These are phyloP conservation scores for Aspergillus coremiiformis DNA, from an alignment of 495 filamentous ascomycete species.

Conservation along the genomic window DNA sequence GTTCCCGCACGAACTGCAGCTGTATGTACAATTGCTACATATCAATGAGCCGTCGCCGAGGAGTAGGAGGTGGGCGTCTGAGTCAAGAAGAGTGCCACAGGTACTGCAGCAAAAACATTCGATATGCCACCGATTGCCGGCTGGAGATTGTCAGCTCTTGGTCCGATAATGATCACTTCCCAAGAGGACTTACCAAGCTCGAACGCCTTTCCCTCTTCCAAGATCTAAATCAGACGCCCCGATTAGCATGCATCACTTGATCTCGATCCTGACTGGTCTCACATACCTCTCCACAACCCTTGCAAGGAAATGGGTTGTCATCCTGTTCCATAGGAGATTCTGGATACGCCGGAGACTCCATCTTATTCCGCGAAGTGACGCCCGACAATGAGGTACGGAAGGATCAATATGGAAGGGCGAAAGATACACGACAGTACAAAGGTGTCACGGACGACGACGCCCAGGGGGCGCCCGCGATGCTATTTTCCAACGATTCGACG, in stretches of 20 bases:
- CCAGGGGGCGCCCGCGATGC: slow-evolving; percentile 9
- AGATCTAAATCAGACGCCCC: slow-evolving; percentile 50
- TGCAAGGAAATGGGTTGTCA: slow-evolving; percentile 84
- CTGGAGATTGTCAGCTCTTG: slow-evolving; percentile 37
- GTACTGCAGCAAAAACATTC: slow-evolving; percentile 99
- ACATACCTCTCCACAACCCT: slow-evolving; percentile 91
- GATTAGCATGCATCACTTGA: slow-evolving; percentile 9
- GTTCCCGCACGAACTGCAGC: slow-evolving; percentile 91
- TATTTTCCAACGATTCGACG: slow-evolving; percentile 6
- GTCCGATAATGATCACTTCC: not conserved
- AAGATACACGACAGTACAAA: not conserved
- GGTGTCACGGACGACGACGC: not conserved
- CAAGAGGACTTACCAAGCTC: slow-evolving; percentile 70
- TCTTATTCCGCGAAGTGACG: slow-evolving; percentile 12
- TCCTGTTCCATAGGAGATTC: slow-evolving; percentile 83
- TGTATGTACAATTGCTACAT: slow-evolving; percentile 99
- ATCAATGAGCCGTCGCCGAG: slow-evolving; percentile 97
- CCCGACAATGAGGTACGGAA: not conserved
- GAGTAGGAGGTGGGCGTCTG: slow-evolving; percentile 93
- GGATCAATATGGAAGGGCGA: not conserved
- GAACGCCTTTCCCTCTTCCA: slow-evolving; percentile 98
- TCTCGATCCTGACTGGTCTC: slow-evolving; percentile 4
- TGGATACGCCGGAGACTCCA: slow-evolving; percentile 52
- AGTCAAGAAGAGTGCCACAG: slow-evolving; percentile 91
- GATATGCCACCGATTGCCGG: slow-evolving; percentile 98